A percentile compares a stretch with the other conserved stretches of the same genome.
Conservation (phyloP, 2,329 filamentous ascomycete species). For the Penicillium crustosum region DNA sequence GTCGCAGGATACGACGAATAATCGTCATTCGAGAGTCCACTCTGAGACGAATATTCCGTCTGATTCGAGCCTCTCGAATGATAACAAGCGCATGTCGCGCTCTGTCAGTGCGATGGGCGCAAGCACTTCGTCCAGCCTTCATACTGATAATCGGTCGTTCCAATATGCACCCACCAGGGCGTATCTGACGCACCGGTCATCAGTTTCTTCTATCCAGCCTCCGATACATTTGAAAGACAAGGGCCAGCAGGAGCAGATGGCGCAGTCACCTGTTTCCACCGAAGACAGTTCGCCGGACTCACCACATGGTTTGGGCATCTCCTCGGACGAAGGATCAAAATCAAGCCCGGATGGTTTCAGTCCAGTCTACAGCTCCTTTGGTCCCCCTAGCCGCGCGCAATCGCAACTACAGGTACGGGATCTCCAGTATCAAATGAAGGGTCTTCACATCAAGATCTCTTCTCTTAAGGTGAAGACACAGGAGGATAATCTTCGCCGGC, state of each 20-base stretch:
- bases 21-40: constrained; percentile 59
- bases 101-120: constrained; percentile 61
- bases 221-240: constrained; percentile 10
- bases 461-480: constrained; percentile 74
- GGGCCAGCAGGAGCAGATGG: constrained; percentile 6
- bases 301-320: constrained; percentile 31
- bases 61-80: constrained; percentile 30
- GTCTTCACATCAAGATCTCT: constrained; percentile 81
- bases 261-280: constrained; percentile 10
- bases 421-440: constrained; percentile 81
- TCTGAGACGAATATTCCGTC: constrained; percentile 60
- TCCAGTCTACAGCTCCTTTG: constrained; percentile 37
- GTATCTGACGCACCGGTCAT: constrained; percentile 35
- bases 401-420: constrained; percentile 73
- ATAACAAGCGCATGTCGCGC: constrained; percentile 52
- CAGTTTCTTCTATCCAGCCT: constrained; percentile 43
- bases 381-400: constrained; percentile 61
- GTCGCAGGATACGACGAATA: constrained; percentile 38
- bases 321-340: constrained; percentile 27
- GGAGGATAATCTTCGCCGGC: constrained; percentile 73
- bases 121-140: constrained; percentile 32
- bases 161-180: constrained; percentile 32
- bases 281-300: constrained; percentile 24
- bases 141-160: constrained; percentile 37
- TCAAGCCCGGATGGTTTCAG: constrained; percentile 36